Base-by-base conservation (phyloP, 495 filamentous ascomycete species). In the Penicillium canescens region DNA sequence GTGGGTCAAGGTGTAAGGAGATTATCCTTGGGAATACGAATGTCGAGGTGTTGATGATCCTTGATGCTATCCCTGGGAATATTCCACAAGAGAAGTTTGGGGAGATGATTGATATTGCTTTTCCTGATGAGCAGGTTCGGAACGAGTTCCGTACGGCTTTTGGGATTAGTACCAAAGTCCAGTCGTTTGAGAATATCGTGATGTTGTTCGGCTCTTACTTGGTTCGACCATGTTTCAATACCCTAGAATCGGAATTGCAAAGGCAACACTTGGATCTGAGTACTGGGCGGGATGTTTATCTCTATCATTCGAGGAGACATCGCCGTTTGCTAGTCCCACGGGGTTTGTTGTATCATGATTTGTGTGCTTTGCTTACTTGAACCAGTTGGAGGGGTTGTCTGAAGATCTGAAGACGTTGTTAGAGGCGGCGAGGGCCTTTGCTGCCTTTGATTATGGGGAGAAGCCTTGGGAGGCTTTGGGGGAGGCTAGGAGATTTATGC, bases 221-320 rank as follows among this genome's bases (percentile, higher is more conserved):
- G 52, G 52, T 13, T 42, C 14, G 14, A 33, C 43, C 9, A 7
- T 54, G 43, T 47, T 54, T 24, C 36, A 48, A n/a, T 54, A 54
- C 6, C 36, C 43, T 11, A 44, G 48, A 10, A 21, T 54, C 13
- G 52, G 36, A 6, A 48, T 54, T 42, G 44, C 52, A 1, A 39
- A 42, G 3, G 52, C 52, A 0, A 41, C 43, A 13, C 36, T 26
- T 11, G 41, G 36, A n/a, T 42, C 52, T 3, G 37, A 54, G 3
- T 9, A 42, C 37, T 43, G 41, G 36, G 20, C 26, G 37, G 37
- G 34, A 54, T 4, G 44, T 54, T 20, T 48, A 41, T 20, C 26
- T 54, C 12, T 54, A 54, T 38, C 52, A 54, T 20, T 36, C 11
- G 52, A 54, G 12, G 44, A 48, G 37, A 44, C 52, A 18, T 54